phyloP scores from a whole-genome alignment of 441 rosid genomes.

The Eruca vesicaria region DNA sequence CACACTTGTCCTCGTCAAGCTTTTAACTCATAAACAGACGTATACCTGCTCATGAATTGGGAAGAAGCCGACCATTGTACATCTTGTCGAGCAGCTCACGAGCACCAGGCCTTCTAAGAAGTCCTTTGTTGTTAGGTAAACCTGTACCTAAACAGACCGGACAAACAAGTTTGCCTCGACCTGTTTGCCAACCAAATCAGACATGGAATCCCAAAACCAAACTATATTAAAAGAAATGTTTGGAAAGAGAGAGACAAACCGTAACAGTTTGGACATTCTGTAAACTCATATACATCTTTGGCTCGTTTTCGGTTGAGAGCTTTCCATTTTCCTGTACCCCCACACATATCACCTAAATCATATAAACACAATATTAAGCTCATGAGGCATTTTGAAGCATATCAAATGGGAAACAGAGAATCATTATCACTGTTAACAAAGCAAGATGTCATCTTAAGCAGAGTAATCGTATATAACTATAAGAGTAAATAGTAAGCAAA shows the following conservation, averaged over 20 bases:
- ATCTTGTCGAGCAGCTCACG: slow-evolving; percentile 81
- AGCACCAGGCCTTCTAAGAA: slow-evolving; percentile 93
- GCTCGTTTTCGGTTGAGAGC: slow-evolving; percentile 95
- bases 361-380: slow-evolving; percentile 12
- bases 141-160: slow-evolving; percentile 94
- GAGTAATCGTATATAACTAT: neutral
- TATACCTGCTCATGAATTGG: slow-evolving; percentile 54
- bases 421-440: neutral
- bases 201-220: neutral
- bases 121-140: slow-evolving; percentile 90
- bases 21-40: neutral
- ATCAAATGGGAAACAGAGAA: slow-evolving; percentile 1
- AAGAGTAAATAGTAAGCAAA: neutral
- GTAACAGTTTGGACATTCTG: slow-evolving; percentile 85
- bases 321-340: slow-evolving; percentile 99
- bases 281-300: slow-evolving; percentile 80
- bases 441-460: neutral
- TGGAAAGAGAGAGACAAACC: slow-evolving; percentile 40
- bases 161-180: slow-evolving; percentile 93
- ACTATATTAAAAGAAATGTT: neutral
- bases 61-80: slow-evolving; percentile 86
- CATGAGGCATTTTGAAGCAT: neutral
- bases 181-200: slow-evolving; percentile 39
- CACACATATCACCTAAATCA: slow-evolving; percentile 92
- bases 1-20: neutral